These are phyloP conservation scores for Candida berthetii DNA, from an alignment of 805 yeast species.

Conservation along the genomic window DNA sequence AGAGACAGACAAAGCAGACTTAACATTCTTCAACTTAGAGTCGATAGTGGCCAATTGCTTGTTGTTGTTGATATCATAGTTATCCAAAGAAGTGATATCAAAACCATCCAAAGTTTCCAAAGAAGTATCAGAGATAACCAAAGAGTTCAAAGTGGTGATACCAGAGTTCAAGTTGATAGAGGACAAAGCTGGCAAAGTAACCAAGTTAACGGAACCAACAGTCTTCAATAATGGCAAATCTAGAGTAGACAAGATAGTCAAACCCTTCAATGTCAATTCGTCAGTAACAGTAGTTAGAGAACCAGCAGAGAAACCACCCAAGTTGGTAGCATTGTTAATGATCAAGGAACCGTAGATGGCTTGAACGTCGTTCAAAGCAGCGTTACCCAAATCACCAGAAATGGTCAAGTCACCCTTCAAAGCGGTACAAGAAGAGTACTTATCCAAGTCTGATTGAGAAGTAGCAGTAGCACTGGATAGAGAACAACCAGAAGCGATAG, in stretches of 20 bases:
- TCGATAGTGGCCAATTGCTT: constrained; percentile 63
- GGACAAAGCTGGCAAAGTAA: constrained; percentile 81
- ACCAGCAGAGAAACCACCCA: constrained; percentile 72
- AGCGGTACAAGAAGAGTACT: constrained; percentile 66
- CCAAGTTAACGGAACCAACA: constrained; percentile 75
- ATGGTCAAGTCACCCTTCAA: constrained; percentile 76
- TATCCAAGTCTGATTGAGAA: constrained; percentile 72
- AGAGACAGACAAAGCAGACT: constrained; percentile 71
- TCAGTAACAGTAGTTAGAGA: constrained; percentile 70
- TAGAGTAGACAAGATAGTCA: constrained; percentile 62
- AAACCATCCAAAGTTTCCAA: constrained; percentile 66
- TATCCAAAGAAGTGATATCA: constrained; percentile 37
- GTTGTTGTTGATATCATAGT: constrained; percentile 89
- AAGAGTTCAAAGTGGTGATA: constrained; percentile 66
- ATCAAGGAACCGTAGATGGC: constrained; percentile 72
- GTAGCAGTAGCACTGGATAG: constrained; percentile 67
- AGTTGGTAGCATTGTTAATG: constrained; percentile 57
- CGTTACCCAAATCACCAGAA: constrained; percentile 55
- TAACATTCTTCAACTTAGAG: constrained; percentile 68
- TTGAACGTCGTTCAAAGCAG: constrained; percentile 69
- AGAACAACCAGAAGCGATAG: constrained; percentile 58
- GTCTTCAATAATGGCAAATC: constrained; percentile 74
- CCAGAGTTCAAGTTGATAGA: constrained; percentile 62
- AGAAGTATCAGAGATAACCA: constrained; percentile 70
- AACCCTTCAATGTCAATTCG: constrained; percentile 50